Evolutionary conservation across 495 filamentous ascomycete genomes (phyloP).

Genomic region (Emericellopsis terricola): DNA sequence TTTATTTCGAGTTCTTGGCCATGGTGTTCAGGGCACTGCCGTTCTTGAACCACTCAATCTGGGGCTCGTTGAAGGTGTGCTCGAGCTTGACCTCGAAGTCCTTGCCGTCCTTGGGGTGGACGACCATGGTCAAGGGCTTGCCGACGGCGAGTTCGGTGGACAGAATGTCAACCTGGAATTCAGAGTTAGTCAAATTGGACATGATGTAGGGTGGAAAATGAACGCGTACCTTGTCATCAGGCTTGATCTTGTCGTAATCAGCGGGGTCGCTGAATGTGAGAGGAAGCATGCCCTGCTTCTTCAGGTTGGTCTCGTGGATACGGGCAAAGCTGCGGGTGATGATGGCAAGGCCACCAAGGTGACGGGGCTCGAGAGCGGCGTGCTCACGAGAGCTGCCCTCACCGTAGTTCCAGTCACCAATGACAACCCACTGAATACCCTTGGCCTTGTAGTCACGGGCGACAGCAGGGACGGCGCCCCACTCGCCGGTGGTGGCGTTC

Average conservation of each 20-base stretch:
- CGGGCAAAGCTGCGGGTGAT: slow-evolving; percentile 92
- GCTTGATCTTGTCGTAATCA: slow-evolving; percentile 94
- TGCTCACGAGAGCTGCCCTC: slow-evolving; percentile 96
- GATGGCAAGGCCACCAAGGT: slow-evolving; percentile 93
- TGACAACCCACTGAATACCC: slow-evolving; percentile 89
- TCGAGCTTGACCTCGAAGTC: slow-evolving; percentile 65
- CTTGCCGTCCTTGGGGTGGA: slow-evolving; percentile 74
- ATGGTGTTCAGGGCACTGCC: slow-evolving; percentile 95
- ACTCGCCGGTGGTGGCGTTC: slow-evolving; percentile 71
- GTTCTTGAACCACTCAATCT: slow-evolving; percentile 97
- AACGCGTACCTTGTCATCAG: slow-evolving; percentile 60
- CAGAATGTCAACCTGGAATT: slow-evolving; percentile 57
- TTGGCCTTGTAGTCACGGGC: slow-evolving; percentile 98
- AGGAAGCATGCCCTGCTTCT: slow-evolving; percentile 99
- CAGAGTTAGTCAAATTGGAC: neutral
- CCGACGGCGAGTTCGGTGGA: slow-evolving; percentile 86
- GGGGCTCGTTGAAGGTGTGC: slow-evolving; percentile 94
- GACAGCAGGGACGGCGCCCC: slow-evolving; percentile 77
- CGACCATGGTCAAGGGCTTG: slow-evolving; percentile 79
- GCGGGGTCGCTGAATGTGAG: slow-evolving; percentile 86
- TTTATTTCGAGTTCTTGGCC: slow-evolving; percentile 41
- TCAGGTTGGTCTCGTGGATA: slow-evolving; percentile 99
- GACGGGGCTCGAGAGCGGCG: slow-evolving; percentile 90
- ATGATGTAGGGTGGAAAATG: neutral
- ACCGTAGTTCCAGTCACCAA: slow-evolving; percentile 99